phyloP scores from a whole-genome alignment of 306 rosid genomes.

The Cicer pinnatifidum region DNA sequence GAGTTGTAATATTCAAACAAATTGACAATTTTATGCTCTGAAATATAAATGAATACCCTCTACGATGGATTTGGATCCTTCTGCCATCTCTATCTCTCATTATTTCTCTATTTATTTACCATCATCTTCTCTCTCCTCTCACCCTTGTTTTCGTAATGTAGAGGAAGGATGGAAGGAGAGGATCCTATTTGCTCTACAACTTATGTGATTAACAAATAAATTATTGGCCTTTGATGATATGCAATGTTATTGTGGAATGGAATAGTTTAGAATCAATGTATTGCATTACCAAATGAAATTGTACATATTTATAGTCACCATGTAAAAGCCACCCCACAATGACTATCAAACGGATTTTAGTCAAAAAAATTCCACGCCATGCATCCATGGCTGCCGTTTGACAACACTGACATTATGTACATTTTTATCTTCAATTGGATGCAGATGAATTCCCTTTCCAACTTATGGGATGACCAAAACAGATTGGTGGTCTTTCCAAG shows the following conservation, averaged over 20 bases:
- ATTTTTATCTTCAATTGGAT: neutral
- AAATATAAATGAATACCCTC: neutral
- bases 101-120: neutral
- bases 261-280: too few relatives aligned
- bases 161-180: neutral
- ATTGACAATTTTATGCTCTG: neutral
- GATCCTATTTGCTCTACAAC: neutral
- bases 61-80: neutral
- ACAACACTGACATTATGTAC: neutral
- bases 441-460: constrained; percentile 12
- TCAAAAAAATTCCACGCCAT: neutral
- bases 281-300: too few relatives aligned
- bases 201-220: neutral
- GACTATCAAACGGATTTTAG: neutral
- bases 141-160: neutral
- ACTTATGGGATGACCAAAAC: constrained; percentile 17
- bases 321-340: constrained; percentile 6
- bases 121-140: neutral
- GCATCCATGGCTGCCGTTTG: neutral
- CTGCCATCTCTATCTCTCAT: neutral
- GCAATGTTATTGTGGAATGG: too few relatives aligned
- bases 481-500: constrained; percentile 17
- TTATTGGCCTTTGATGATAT: neutral
- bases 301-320: neutral
- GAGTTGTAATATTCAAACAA: constrained; percentile 10